phyloP scores from a whole-genome alignment of 768 basidiomycete species.

The Coprinellus aureogranulatus region DNA sequence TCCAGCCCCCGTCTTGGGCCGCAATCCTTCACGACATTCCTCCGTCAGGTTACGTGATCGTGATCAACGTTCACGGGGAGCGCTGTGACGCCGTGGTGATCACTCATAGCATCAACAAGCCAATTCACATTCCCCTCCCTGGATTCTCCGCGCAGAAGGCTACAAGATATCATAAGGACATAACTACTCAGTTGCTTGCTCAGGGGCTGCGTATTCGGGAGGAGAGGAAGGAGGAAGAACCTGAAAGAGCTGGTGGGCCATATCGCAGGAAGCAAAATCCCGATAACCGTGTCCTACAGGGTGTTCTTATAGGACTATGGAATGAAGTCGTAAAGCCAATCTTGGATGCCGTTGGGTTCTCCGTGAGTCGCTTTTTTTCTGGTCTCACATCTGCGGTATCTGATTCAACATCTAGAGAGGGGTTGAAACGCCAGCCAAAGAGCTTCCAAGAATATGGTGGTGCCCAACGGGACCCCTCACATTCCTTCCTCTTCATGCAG shows the following conservation, averaged over 20 bases:
- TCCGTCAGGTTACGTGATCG: conserved; percentile 16
- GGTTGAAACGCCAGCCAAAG: neutral
- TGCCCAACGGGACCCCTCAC: conserved; percentile 9
- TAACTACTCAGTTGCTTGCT: neutral
- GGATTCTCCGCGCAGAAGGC: conserved; percentile 5
- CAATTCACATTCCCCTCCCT: conserved; percentile 11
- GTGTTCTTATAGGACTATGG: neutral
- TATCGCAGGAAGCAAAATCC: too few relatives aligned
- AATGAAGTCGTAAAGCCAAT: conserved; percentile 5
- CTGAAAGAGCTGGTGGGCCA: too few relatives aligned
- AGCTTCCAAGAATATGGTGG: conserved; percentile 10
- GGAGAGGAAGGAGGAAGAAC: too few relatives aligned
- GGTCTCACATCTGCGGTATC: neutral
- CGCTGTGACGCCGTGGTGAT: conserved; percentile 23
- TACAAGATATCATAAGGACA: neutral
- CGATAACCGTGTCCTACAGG: neutral
- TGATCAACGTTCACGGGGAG: conserved; percentile 14
- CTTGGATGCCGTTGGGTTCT: conserved; percentile 5
- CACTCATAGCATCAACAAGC: neutral
- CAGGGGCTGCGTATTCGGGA: neutral
- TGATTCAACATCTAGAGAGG: neutral
- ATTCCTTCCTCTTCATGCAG: conserved; percentile 13
- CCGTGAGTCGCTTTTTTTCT: neutral
- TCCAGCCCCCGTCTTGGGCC: conserved; percentile 11
- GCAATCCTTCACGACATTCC: conserved; percentile 9